Evolutionary conservation across 2,329 filamentous ascomycete genomes (phyloP), one percentile per base, ranked within the genome.

Genomic region (Pochonia chlamydosporia): DNA sequence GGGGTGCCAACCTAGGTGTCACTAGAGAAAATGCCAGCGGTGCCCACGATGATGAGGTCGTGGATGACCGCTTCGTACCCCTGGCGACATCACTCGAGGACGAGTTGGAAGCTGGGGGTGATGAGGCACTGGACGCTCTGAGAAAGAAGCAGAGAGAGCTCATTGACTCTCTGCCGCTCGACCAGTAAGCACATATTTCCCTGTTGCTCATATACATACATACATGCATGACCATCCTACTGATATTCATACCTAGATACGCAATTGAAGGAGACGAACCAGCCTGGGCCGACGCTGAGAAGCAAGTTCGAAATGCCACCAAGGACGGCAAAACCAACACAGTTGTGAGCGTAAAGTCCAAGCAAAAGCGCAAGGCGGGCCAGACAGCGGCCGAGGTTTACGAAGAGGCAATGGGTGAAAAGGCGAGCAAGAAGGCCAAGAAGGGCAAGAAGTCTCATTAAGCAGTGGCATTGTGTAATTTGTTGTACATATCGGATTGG

Each of bases 91-190:
- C 78, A 5, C 71, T 96, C 6, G 81, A 89, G 25, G 87, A 93
- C 9, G 93, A 97, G 65, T 75, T 97, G 16, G 84, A 85, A 46
- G 88, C 93, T 61, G 91, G 84, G 14, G 90, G 85, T 2, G 82
- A 92, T 51, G 85, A 93, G 64, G 82, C 87, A 23, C 68, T 89
- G 51, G 74, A 74, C 41, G 82, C 81, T 49, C 71, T 95, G 59
- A 81, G 80, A 56, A 83, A 87, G 65, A 88, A 92, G 68, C 89
- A 95, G 67, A 82, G 86, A 58, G 87, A 89, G 56, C 73, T 97
- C 54, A 96, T 97, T 59, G 88, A 96, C 71, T 86, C 90, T 52
- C 72, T 97, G 52, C 91, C 92, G 39, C 74, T 97, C 44, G 89
- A 96, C 59, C 84, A 87, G 59, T 65, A 56, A 60, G 66, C 56